These are phyloP conservation scores for Aspergillus biplanus DNA, from an alignment of 495 filamentous ascomycete species.

Conservation along the genomic window DNA sequence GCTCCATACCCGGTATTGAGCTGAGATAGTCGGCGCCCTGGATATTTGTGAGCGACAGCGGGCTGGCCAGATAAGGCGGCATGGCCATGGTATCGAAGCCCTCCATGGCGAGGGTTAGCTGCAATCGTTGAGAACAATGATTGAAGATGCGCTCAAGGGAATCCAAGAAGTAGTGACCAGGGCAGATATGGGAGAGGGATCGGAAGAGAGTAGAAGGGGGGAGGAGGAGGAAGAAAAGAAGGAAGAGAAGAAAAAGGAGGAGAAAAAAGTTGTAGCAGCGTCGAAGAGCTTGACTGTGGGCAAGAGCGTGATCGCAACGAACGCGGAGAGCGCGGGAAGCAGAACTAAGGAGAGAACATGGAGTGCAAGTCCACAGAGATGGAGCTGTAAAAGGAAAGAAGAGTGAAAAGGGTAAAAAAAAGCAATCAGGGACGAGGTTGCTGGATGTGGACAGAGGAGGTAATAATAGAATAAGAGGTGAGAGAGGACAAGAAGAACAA, in stretches of 20 bases:
- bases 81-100: slow-evolving; percentile 68
- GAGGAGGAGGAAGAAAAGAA: slow-evolving; percentile 18
- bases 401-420: background rate
- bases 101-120: slow-evolving; percentile 53
- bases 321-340: slow-evolving; percentile 11
- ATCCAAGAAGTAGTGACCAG: slow-evolving; percentile 10
- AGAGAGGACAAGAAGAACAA: slow-evolving; percentile 6
- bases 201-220: slow-evolving; percentile 27
- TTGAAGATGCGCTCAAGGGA: background rate
- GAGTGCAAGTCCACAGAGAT: slow-evolving; percentile 14
- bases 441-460: slow-evolving; percentile 7
- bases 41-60: slow-evolving; percentile 56
- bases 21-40: slow-evolving; percentile 57
- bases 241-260: slow-evolving; percentile 12
- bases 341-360: slow-evolving; percentile 16
- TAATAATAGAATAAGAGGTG: slow-evolving; percentile 11
- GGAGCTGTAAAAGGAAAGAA: slow-evolving; percentile 8
- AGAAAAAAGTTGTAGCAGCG: slow-evolving; percentile 15
- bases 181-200: slow-evolving; percentile 18
- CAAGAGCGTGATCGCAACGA: slow-evolving; percentile 14
- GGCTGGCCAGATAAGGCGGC: slow-evolving; percentile 59
- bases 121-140: slow-evolving; percentile 7
- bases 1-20: slow-evolving; percentile 56
- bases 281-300: background rate
- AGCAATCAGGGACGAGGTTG: background rate